Evolutionary conservation across 768 basidiomycete species (phyloP).

Genomic region (Leccinellum albellum): DNA sequence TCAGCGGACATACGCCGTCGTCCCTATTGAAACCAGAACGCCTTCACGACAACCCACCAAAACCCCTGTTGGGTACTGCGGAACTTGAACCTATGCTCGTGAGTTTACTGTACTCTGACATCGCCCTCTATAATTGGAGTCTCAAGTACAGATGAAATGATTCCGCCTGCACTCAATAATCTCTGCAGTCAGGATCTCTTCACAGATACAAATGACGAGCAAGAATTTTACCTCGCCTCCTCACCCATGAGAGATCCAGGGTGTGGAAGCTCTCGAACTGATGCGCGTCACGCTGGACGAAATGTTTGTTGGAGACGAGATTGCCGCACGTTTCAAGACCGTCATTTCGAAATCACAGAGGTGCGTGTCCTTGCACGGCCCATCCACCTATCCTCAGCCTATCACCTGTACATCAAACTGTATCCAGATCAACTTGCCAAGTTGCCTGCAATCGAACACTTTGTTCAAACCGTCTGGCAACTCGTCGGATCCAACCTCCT

Average conservation of each 20-base stretch:
- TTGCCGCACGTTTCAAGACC: conserved; percentile 32
- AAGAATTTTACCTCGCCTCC: conserved; percentile 83
- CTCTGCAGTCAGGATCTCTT: conserved; percentile 66
- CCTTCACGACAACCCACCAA: too few relatives aligned
- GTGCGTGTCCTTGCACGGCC: conserved; percentile 33
- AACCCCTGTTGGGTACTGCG: too few relatives aligned
- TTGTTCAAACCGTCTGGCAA: conserved; percentile 88
- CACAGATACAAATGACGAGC: conserved; percentile 78
- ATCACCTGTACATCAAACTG: conserved; percentile 62
- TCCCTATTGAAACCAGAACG: neutral
- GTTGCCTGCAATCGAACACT: conserved; percentile 58
- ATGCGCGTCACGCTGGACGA: conserved; percentile 89
- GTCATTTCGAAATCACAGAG: conserved; percentile 78
- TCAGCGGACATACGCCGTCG: neutral
- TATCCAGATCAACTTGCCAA: conserved; percentile 74
- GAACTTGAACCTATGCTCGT: too few relatives aligned
- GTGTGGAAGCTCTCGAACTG: conserved; percentile 77
- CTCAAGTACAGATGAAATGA: too few relatives aligned
- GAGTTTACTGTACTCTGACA: too few relatives aligned
- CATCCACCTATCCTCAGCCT: neutral
- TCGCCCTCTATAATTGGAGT: too few relatives aligned
- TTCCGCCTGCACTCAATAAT: too few relatives aligned
- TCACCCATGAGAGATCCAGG: conserved; percentile 82
- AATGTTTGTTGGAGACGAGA: conserved; percentile 70
- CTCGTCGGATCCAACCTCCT: conserved; percentile 66